Base-by-base conservation (phyloP, 148 eudicot species). In the Spergularia marina region DNA sequence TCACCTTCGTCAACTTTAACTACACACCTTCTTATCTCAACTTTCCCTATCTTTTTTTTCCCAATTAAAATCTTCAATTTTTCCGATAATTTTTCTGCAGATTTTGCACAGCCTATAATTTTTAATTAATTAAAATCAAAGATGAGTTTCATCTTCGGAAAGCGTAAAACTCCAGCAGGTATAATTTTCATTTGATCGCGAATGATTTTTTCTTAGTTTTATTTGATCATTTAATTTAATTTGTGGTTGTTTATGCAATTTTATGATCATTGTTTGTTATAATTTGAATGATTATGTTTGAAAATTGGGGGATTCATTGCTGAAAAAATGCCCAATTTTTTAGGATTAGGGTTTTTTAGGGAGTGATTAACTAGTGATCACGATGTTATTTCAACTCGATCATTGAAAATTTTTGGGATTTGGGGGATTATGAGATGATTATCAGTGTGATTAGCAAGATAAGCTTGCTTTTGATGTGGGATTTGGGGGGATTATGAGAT, bases 131-230 rank as follows among this genome's bases (percentile, higher is more conserved):
- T 30, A 20, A 4, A 17, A 60, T 21, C 53, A 17, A 80, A 69
- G 60, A 93, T 93, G 98, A 93, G 97, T 87, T 93, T 91, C 74
- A 77, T 93, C 63, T 93, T 93, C 78, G 97, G 98, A 67, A 88
- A 91, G 83, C 83, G 87, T 53, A 93, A 93, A 73, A 89, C 96
- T 51, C 98, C 98, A 23, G 97, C 98, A 91, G 98, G 98, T 91
- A 53, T 71, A 30, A 4, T 21, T 73, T 72, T 52, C 3, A 39
- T 57, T n/a, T 66, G 47, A 56, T 75, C 65, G 53, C 44, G 10
- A 39, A 13, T 61, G 7, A 12, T 40, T 10, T 21, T 15, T 62
- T 6, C 1, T 72, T 3, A 4, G 30, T 0, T 36, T 34, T 30
- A 30, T 30, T 16, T 10, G 12, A 30, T 30, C 14, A 6, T 3